Conservation (phyloP, 129 eudicot genomes). For the Helianthus annuus region HanXRQr2.0-SUNRISE NC_035434.2:149531781-149532280, state of each 20-base stretch:
- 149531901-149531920: too few species aligned
- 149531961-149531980: not conserved
- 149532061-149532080: not conserved
- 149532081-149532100: not conserved
- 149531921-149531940: not conserved
- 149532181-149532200: not conserved
- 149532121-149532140: not conserved
- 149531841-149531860: too few species aligned
- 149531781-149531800: too few species aligned
- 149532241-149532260: constrained; percentile 5
- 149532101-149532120: not conserved
- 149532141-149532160: not conserved
- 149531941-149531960: not conserved
- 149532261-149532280: constrained; percentile 37
- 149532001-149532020: not conserved
- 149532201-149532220: not conserved
- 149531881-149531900: too few species aligned
- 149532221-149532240: constrained; percentile 26
- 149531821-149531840: too few species aligned
- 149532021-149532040: not conserved
- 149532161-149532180: not conserved
- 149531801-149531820: too few species aligned
- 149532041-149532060: not conserved
- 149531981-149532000: not conserved
- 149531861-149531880: too few species aligned